Evolutionary conservation across 2,329 filamentous ascomycete species (phyloP).

Genomic region (Colletotrichum cordylinicola): DNA sequence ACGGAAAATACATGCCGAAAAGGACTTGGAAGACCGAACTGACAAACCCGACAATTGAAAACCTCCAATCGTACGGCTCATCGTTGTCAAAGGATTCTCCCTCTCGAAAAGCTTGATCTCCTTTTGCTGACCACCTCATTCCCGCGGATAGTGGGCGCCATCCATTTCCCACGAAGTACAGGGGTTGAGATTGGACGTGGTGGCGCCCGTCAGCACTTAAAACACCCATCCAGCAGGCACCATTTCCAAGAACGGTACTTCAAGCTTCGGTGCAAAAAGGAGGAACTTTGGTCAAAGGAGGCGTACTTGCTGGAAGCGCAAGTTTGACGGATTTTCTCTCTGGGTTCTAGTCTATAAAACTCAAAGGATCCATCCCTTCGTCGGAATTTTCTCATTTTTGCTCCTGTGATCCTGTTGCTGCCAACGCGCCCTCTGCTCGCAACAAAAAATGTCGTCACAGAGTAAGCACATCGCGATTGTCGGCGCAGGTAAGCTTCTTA

Average conservation of each 20-base stretch:
- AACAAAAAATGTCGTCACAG: neutral
- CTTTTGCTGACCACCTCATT: neutral
- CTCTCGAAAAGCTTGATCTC: neutral
- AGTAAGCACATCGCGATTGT: constrained; percentile 27
- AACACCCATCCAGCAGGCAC: neutral
- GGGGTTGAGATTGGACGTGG: neutral
- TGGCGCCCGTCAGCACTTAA: neutral
- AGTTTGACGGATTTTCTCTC: neutral
- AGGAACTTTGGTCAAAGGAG: neutral
- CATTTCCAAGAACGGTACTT: neutral
- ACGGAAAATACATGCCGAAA: neutral
- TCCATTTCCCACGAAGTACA: neutral
- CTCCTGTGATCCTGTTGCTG: neutral
- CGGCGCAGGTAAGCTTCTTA: constrained; percentile 24
- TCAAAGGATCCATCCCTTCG: neutral
- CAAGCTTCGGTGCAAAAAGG: neutral
- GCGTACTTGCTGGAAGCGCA: neutral
- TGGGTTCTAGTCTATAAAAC: neutral
- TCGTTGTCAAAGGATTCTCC: neutral
- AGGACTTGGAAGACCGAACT: neutral
- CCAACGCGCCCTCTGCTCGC: neutral
- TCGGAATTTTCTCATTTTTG: neutral
- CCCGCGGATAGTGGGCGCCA: neutral
- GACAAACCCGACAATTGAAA: neutral
- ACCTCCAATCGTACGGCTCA: neutral